Evolutionary conservation across 2,329 filamentous ascomycete genomes (phyloP), one percentile per base, ranked within the genome.

Genomic region (Sarocladium brachiariae): DNA sequence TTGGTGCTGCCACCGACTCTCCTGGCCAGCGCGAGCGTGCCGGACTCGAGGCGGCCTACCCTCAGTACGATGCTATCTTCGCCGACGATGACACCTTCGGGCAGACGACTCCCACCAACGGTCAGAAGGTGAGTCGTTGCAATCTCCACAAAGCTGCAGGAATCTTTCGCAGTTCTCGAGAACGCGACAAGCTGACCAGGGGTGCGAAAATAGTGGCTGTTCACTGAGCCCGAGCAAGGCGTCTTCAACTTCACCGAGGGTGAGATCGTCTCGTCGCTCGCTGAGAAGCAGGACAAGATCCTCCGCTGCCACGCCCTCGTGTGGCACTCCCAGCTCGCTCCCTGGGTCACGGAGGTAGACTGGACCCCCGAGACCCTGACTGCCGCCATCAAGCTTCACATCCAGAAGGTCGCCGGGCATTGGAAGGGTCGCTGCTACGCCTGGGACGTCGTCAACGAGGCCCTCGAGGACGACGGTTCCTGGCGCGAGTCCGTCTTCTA

Each of bases 371-470:
- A 66, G 2, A 78, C 81, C 35, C 72, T 89, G 3, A 74, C 73
- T 13, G 65, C 67, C 3, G 74, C 78, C 18, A 66, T 69, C 33
- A 55, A 60, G 62, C 75, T 75, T 49, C 83, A 86, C 63, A 78
- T 87, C 56, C 73, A 74, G 53, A 72, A 77, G 55, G 78, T 77
- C 47, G 76, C 78, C 6, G 69, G 65, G 13, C 73, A 83, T 63
- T 84, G 77, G 68, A 75, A 75, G 62, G 76, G 78, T 51, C 70
- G 77, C 56, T 83, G 81, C 63, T 78, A 79, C 61, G 72, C 75
- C 25, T 86, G 81, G 81, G 81, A 86, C 51, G 81, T 86, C 0
- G 73, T 84, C 21, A 86, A 86, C 61, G 76, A 82, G 63, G 74
- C 73, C 9, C 70, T 81, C 51, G 72, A 78, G 50, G 77, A 81